phyloP scores from a whole-genome alignment of 495 filamentous ascomycete genomes.

The Parmelia sp. region DNA sequence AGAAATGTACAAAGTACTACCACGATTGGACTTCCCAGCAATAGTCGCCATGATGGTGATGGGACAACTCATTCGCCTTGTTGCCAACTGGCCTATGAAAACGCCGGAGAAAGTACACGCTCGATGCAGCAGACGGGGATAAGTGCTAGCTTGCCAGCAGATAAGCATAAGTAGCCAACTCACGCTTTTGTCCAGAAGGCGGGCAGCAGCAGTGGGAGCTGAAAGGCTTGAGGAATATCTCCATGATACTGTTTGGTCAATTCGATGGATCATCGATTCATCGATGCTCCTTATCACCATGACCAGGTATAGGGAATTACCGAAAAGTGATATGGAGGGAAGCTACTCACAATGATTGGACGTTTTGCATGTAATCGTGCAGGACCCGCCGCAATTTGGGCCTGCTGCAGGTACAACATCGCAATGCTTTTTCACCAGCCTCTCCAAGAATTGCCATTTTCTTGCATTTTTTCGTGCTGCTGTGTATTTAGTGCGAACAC shows the following conservation, averaged over 20 bases:
- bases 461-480: not conserved
- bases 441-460: not conserved
- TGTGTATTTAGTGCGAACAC: not conserved
- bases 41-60: not conserved
- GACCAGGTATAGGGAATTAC: not conserved
- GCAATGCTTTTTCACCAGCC: not conserved
- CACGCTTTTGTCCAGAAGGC: not conserved
- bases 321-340: not conserved
- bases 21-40: not conserved
- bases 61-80: not conserved
- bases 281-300: not conserved
- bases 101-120: not conserved
- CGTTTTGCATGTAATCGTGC: not conserved
- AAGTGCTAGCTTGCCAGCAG: not conserved
- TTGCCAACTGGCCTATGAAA: not conserved
- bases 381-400: not conserved
- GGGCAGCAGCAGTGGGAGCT: not conserved
- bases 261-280: not conserved
- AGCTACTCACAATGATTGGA: not conserved
- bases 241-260: not conserved
- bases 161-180: not conserved
- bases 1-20: not conserved
- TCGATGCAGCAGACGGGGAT: not conserved
- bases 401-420: constrained; percentile 1
- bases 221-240: not conserved